A percentile compares a stretch with the other conserved stretches of the same genome.
phyloP scores from a whole-genome alignment of 306 rosid genomes.

The Erythrophleum fordii region DNA sequence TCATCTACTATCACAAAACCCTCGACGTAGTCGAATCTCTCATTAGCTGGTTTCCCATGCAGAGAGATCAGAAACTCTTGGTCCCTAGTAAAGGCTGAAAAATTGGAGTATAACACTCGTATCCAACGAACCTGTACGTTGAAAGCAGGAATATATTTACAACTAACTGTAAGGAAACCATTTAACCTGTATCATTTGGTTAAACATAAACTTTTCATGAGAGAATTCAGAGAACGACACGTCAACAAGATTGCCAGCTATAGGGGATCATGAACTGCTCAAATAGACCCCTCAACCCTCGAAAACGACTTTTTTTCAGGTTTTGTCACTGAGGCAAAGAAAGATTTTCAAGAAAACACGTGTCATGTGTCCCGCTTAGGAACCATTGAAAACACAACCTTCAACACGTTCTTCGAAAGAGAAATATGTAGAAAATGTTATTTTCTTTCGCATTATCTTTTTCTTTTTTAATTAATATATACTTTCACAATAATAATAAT shows the following conservation, averaged over 20 bases:
- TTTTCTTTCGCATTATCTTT: neutral
- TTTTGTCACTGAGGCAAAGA: slow-evolving; percentile 20
- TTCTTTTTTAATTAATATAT: no score
- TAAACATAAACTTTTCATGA: neutral
- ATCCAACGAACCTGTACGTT: slow-evolving; percentile 85
- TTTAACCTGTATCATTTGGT: neutral
- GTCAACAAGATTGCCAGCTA: slow-evolving; percentile 58
- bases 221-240: slow-evolving; percentile 17
- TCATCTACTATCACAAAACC: slow-evolving; percentile 96
- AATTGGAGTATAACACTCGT: slow-evolving; percentile 82
- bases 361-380: slow-evolving; percentile 45
- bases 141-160: neutral
- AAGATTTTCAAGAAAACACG: slow-evolving; percentile 42
- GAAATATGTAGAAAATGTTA: neutral
- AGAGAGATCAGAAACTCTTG: slow-evolving; percentile 87
- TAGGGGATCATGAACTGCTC: neutral
- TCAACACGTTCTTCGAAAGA: slow-evolving; percentile 30
- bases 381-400: slow-evolving; percentile 30
- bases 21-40: slow-evolving; percentile 89
- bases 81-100: slow-evolving; percentile 67
- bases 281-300: slow-evolving; percentile 7
- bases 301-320: slow-evolving; percentile 36
- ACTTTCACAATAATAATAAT: no score
- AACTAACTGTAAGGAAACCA: neutral
- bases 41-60: slow-evolving; percentile 57